phyloP scores from a whole-genome alignment of 1,139 yeast genomes.

The Hansenula sp. region DNA sequence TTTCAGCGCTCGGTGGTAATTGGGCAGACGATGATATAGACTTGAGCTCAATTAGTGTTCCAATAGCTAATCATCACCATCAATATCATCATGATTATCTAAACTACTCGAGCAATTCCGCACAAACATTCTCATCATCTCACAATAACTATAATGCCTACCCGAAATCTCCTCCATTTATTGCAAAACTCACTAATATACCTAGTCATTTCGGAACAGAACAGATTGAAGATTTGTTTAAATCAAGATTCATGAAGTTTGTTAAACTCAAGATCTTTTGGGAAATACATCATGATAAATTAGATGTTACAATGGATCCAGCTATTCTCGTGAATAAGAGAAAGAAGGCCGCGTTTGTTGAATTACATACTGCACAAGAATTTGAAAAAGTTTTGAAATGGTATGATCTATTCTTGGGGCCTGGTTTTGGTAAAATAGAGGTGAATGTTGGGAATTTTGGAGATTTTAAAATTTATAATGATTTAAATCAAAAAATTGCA shows the following conservation, averaged over 20 bases:
- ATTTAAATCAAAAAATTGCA: slow-evolving; percentile 26
- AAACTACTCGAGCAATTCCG: slow-evolving; percentile 19
- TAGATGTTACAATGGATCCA: slow-evolving; percentile 23
- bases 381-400: slow-evolving; percentile 33
- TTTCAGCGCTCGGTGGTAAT: slow-evolving; percentile 29
- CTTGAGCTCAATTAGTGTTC: slow-evolving; percentile 49
- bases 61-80: slow-evolving; percentile 23
- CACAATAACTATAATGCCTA: slow-evolving; percentile 6
- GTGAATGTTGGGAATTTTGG: slow-evolving; percentile 44
- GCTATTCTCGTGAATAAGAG: slow-evolving; percentile 27
- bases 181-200: slow-evolving; percentile 47
- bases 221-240: slow-evolving; percentile 30
- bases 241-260: slow-evolving; percentile 30
- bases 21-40: slow-evolving; percentile 64
- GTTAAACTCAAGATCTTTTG: slow-evolving; percentile 34
- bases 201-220: slow-evolving; percentile 34
- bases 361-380: slow-evolving; percentile 43
- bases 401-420: slow-evolving; percentile 16
- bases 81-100: slow-evolving; percentile 16
- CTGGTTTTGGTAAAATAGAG: slow-evolving; percentile 33
- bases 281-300: slow-evolving; percentile 30
- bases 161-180: slow-evolving; percentile 45
- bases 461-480: slow-evolving; percentile 43
- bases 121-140: slow-evolving; percentile 12
- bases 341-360: slow-evolving; percentile 60